Percentiles rank a stretch among this genome's conserved stretches.
These are phyloP conservation scores for Sungouiozyma intestinalis DNA, from an alignment of 805 yeast genomes.

Conservation along the genomic window DNA sequence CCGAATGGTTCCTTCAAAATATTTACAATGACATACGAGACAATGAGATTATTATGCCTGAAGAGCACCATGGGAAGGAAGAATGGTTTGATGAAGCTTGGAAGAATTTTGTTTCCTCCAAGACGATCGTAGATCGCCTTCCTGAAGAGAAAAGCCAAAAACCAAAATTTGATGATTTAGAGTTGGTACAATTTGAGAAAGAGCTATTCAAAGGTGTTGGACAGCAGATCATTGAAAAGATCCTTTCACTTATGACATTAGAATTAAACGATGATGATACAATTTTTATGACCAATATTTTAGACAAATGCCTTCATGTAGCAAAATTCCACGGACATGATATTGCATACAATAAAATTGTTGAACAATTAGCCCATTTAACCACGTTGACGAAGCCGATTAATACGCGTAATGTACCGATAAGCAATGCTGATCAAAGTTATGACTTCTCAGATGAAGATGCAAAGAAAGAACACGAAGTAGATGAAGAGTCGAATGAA, in stretches of 20 bases:
- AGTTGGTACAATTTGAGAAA: constrained; percentile 51
- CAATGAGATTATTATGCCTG: constrained; percentile 93
- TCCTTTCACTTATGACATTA: constrained; percentile 68
- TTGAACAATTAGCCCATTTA: constrained; percentile 55
- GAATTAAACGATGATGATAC: constrained; percentile 86
- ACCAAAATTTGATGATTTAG: constrained; percentile 16
- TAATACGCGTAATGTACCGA: not conserved
- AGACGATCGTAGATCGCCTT: constrained; percentile 25
- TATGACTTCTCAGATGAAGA: too few species aligned
- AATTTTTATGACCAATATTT: constrained; percentile 72
- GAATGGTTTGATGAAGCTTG: constrained; percentile 86
- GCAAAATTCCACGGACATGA: constrained; percentile 54
- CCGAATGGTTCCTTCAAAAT: constrained; percentile 71
- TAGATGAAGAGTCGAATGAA: constrained; percentile 11
- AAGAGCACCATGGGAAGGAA: constrained; percentile 88
- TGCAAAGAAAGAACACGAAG: not conserved
- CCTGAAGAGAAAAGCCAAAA: constrained; percentile 12
- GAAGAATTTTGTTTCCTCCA: constrained; percentile 50
- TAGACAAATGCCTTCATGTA: constrained; percentile 74
- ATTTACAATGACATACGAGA: constrained; percentile 73
- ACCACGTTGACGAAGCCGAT: constrained; percentile 45
- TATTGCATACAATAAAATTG: constrained; percentile 50
- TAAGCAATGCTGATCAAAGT: too few species aligned
- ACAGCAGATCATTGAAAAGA: constrained; percentile 52
- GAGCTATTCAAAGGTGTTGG: constrained; percentile 57